phyloP scores from a whole-genome alignment of 768 basidiomycete species.

The Paxillus ammoniavirescens region DNA sequence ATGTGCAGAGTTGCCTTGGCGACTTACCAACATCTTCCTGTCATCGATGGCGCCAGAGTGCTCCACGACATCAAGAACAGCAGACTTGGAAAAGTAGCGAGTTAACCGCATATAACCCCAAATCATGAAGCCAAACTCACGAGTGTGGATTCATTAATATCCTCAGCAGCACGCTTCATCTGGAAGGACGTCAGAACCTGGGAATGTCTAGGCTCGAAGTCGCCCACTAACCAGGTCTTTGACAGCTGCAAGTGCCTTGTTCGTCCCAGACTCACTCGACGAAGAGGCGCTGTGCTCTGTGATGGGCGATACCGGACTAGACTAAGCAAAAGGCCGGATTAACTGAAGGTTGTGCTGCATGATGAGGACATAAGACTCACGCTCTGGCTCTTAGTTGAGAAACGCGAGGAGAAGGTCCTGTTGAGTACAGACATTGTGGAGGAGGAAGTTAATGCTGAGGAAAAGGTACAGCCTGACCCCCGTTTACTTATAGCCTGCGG shows the following conservation, averaged over 20 bases:
- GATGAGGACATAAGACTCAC: slow-evolving; percentile 14
- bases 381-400: slow-evolving; percentile 25
- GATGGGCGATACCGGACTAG: slow-evolving; percentile 13
- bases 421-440: slow-evolving; percentile 27
- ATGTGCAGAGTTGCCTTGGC: neutral
- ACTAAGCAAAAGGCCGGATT: neutral
- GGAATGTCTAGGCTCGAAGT: neutral
- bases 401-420: slow-evolving; percentile 29
- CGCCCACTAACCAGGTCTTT: slow-evolving; percentile 28
- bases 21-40: slow-evolving; percentile 69
- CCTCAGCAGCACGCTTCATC: slow-evolving; percentile 32
- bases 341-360: neutral
- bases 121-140: slow-evolving; percentile 9
- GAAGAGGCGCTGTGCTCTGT: slow-evolving; percentile 5
- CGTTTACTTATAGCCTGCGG: slow-evolving; percentile 27
- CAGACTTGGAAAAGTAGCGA: slow-evolving; percentile 38
- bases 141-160: slow-evolving; percentile 27
- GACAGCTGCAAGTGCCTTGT: slow-evolving; percentile 25
- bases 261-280: slow-evolving; percentile 13
- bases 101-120: neutral
- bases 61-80: slow-evolving; percentile 58
- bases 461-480: neutral
- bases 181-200: neutral
- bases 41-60: slow-evolving; percentile 70
- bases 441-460: neutral